Percentiles rank a stretch among this genome's conserved stretches.
phyloP scores from a whole-genome alignment of 352 stramenopile genomes.

The Phytopythium chamaehyphon region DNA sequence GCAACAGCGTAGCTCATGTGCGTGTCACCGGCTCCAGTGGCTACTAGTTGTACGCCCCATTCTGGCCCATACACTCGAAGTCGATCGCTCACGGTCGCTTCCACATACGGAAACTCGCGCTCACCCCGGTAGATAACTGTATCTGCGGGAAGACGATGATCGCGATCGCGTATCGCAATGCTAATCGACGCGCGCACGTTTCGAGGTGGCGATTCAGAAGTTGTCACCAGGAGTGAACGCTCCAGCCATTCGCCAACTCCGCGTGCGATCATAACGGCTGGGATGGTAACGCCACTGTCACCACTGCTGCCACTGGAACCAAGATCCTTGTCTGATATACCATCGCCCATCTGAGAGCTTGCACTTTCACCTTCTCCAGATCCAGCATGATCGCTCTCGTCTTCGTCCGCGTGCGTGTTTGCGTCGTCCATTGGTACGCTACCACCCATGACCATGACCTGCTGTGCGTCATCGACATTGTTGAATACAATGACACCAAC shows the following conservation, averaged over 20 bases:
- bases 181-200: constrained; percentile 30
- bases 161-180: constrained; percentile 30
- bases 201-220: not conserved
- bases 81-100: constrained; percentile 26
- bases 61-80: constrained; percentile 46
- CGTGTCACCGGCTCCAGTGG: constrained; percentile 7
- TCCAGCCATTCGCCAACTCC: constrained; percentile 60
- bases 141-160: constrained; percentile 1
- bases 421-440: constrained; percentile 8
- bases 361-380: constrained; percentile 1
- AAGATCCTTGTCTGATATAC: too few species aligned
- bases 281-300: constrained; percentile 19
- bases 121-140: constrained; percentile 1
- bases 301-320: too few species aligned
- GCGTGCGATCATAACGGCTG: constrained; percentile 61
- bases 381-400: constrained; percentile 6
- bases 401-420: constrained; percentile 8
- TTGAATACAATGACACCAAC: constrained; percentile 63
- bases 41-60: constrained; percentile 52
- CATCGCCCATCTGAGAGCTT: too few species aligned
- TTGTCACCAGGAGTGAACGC: not conserved
- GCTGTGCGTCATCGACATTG: constrained; percentile 48
- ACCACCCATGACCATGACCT: constrained; percentile 78
- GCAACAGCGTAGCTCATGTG: constrained; percentile 41
- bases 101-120: constrained; percentile 39